These are phyloP conservation scores for Physcomitrium patens DNA, from an alignment of 225 moss, liverwort and hornwort genomes.

Conservation along the genomic window DNA sequence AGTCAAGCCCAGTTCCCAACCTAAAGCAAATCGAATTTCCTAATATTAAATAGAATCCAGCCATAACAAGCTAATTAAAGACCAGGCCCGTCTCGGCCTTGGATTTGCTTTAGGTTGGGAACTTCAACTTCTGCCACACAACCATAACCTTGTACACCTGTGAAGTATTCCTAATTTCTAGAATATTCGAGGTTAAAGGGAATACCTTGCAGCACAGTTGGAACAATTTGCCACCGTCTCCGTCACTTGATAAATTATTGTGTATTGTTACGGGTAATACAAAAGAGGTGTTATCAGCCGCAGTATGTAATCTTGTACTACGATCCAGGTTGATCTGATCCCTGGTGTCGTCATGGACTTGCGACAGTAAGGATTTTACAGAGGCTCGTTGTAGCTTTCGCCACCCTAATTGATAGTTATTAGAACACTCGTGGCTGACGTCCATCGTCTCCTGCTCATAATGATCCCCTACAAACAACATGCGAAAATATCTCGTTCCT, in stretches of 20 bases:
- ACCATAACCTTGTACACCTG: constrained; percentile 4
- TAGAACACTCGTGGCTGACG: constrained; percentile 27
- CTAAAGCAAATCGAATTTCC: constrained; percentile 2
- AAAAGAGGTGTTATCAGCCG: constrained; percentile 45
- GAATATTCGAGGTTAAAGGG: constrained; percentile 16
- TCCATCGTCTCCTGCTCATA: constrained; percentile 41
- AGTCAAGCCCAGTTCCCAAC: constrained; percentile 1
- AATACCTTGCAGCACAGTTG: constrained; percentile 51
- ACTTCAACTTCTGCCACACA: constrained; percentile 17
- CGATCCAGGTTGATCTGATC: constrained; percentile 37
- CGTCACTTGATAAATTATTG: constrained; percentile 28
- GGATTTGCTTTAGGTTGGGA: constrained; percentile 8
- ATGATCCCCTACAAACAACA: constrained; percentile 48
- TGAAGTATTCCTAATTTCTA: constrained; percentile 4
- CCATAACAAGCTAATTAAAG: constrained; percentile 13
- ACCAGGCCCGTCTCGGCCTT: constrained; percentile 1
- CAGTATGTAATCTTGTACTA: constrained; percentile 46
- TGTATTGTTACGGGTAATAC: constrained; percentile 34
- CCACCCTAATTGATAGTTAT: constrained; percentile 58
- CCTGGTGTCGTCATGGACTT: constrained; percentile 29
- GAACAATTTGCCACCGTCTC: constrained; percentile 29
- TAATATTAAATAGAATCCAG: constrained; percentile 6
- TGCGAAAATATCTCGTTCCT: constrained; percentile 16
- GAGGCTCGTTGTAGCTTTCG: constrained; percentile 56
- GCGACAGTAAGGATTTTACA: constrained; percentile 45